phyloP scores from a whole-genome alignment of 2,329 filamentous ascomycete genomes.

The Elsinoe fawcettii region DNA sequence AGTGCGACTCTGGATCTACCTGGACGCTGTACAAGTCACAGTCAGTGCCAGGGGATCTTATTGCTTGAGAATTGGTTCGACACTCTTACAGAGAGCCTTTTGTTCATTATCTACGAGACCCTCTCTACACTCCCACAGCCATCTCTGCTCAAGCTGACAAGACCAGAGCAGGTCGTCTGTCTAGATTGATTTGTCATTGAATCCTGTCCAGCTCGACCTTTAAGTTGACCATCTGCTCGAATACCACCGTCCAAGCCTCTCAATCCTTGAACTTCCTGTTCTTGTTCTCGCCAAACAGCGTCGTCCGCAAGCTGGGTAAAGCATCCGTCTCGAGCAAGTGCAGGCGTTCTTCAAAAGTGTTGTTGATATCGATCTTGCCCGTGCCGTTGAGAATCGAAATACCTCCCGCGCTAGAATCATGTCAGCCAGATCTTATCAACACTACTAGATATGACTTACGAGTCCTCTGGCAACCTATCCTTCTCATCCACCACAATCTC shows the following conservation, averaged over 20 bases:
- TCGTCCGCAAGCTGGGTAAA: slow-evolving; percentile 74
- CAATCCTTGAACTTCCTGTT: slow-evolving; percentile 96
- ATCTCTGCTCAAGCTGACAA: neutral
- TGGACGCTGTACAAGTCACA: too few species aligned
- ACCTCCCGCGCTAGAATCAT: slow-evolving; percentile 63
- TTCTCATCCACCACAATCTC: slow-evolving; percentile 67
- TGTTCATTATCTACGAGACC: slow-evolving; percentile 3
- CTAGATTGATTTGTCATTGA: neutral
- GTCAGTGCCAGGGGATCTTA: too few species aligned
- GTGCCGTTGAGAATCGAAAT: slow-evolving; percentile 69
- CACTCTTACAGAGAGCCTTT: neutral
- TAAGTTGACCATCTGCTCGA: neutral
- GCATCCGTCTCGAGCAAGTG: slow-evolving; percentile 75
- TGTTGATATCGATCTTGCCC: slow-evolving; percentile 97
- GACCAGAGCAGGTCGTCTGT: neutral
- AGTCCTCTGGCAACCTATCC: slow-evolving; percentile 69
- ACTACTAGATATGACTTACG: slow-evolving; percentile 51
- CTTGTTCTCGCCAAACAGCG: slow-evolving; percentile 85
- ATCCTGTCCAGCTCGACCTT: neutral
- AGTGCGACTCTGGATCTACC: too few species aligned
- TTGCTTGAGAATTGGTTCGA: neutral
- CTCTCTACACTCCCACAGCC: neutral
- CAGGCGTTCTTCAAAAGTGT: slow-evolving; percentile 90
- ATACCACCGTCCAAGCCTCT: slow-evolving; percentile 16
- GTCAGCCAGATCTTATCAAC: slow-evolving; percentile 16